Percentiles rank a stretch among this genome's conserved stretches.
Evolutionary conservation across 257 asterid species (phyloP).

Genomic region (Rubia yunnanensis): DNA sequence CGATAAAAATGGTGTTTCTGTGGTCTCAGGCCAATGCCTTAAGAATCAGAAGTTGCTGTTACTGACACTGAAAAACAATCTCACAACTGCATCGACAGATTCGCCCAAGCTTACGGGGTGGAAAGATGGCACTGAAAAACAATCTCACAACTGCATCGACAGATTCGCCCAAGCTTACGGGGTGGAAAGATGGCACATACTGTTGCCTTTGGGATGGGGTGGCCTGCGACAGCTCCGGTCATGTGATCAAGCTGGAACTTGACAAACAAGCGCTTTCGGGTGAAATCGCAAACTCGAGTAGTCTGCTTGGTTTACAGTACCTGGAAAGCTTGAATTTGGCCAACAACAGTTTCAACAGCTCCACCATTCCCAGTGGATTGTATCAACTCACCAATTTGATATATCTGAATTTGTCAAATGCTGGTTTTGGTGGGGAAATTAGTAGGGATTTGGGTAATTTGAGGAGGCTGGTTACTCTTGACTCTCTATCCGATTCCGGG

Average conservation of each 20-base stretch:
- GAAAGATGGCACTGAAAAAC: constrained; percentile 30
- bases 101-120: constrained; percentile 23
- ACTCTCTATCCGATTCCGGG: background rate
- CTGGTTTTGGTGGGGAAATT: constrained; percentile 1
- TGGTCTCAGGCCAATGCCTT: constrained; percentile 12
- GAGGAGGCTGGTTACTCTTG: background rate
- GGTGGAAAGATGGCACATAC: too few relatives aligned
- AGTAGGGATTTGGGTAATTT: background rate
- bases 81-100: background rate
- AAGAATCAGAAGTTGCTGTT: constrained; percentile 12
- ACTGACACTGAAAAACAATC: constrained; percentile 8
- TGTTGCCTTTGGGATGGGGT: constrained; percentile 61
- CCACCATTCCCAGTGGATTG: background rate
- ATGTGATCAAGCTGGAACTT: constrained; percentile 33
- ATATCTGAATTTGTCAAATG: background rate
- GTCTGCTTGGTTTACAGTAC: constrained; percentile 29
- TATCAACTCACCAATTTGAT: background rate
- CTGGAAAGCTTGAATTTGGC: constrained; percentile 45
- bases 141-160: too few relatives aligned
- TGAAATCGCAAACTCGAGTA: constrained; percentile 30
- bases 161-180: too few relatives aligned
- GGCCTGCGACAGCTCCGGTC: constrained; percentile 42
- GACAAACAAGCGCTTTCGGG: constrained; percentile 23
- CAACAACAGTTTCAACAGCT: constrained; percentile 24
- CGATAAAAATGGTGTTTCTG: background rate